Percentiles rank a stretch among this genome's conserved stretches.
These are phyloP conservation scores for Asterella californica DNA, from an alignment of 225 moss, liverwort and hornwort genomes.

Conservation along the genomic window DNA sequence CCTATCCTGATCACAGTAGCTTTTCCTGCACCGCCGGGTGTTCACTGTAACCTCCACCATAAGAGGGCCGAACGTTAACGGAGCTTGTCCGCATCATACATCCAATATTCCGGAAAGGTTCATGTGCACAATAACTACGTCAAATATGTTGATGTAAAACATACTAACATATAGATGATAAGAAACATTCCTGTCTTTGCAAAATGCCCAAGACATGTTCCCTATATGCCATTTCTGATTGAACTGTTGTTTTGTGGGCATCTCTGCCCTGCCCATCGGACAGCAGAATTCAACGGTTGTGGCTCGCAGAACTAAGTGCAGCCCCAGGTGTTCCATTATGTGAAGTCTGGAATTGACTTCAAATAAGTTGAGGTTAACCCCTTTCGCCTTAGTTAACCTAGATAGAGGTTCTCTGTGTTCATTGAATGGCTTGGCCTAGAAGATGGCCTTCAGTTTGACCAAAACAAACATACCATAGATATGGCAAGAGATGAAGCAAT, in stretches of 20 bases:
- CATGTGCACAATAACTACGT: not conserved
- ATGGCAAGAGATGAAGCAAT: constrained; percentile 11
- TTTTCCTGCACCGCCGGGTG: not conserved
- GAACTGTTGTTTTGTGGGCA: constrained; percentile 31
- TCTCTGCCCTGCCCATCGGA: constrained; percentile 26
- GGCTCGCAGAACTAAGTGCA: constrained; percentile 27
- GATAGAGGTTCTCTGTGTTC: not conserved
- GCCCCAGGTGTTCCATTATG: constrained; percentile 35
- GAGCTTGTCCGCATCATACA: not conserved
- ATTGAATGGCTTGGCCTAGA: constrained; percentile 11
- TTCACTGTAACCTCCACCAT: not conserved
- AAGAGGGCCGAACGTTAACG: not conserved
- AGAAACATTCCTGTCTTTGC: not conserved
- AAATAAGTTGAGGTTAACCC: constrained; percentile 26
- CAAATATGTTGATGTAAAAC: not conserved
- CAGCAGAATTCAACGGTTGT: constrained; percentile 28
- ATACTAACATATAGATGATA: not conserved
- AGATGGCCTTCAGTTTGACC: constrained; percentile 1
- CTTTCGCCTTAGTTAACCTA: constrained; percentile 22
- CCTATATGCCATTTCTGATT: constrained; percentile 24
- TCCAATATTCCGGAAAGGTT: not conserved
- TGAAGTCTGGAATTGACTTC: constrained; percentile 29
- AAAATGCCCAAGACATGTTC: not conserved
- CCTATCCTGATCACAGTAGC: not conserved
- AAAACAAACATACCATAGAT: not conserved